Base-by-base conservation (phyloP, 495 filamentous ascomycete genomes). In the Annulohypoxylon nitens region DNA sequence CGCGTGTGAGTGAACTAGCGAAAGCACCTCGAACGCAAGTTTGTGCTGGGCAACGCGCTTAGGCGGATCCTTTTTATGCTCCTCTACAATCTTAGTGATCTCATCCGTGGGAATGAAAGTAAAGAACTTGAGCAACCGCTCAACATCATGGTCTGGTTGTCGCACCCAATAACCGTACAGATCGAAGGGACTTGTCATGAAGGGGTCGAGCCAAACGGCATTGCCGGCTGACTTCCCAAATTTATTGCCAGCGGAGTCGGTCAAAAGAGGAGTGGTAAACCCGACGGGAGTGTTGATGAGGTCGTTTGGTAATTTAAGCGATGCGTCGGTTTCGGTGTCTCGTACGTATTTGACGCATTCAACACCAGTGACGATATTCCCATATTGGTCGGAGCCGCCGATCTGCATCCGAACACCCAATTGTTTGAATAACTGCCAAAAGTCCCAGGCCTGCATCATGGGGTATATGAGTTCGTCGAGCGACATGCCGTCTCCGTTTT, bases 201-300 rank as follows among this genome's bases (percentile, higher is more conserved):
- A 89, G 60, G 82, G 85, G 79, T 97, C 93, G 2, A 99, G 88
- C 96, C 96, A 98, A 20, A 99, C 82, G 2, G 97, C 95, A 78
- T 98, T 98, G 12, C 94, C 95, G 16, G 94, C 91, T 61, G 91
- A 97, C 80, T 99, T 99, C 16, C 96, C 96, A 77, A 98, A 94
- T 81, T 99, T 99, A 75, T 87, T 88, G 3, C 97, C 97, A 2
- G 90, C 88, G 2, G 93, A 83, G 8, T 93, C 93, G 0, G 94
- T 97, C 47, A 99, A 84, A 1, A 99, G 86, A 0, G 96, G 97
- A 2, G 93, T 93, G 0, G 96, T 98, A 60, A 98, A 89, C 2
- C 96, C 96, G 69, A 92, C 90, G 0, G 94, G 93, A 0, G 61
- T 75, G 54, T 77, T 39, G 6, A 73, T 14, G 3, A 73, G 34